Evolutionary conservation across 805 yeast species (phyloP).

Genomic region (Blastobotrys americana): DNA sequence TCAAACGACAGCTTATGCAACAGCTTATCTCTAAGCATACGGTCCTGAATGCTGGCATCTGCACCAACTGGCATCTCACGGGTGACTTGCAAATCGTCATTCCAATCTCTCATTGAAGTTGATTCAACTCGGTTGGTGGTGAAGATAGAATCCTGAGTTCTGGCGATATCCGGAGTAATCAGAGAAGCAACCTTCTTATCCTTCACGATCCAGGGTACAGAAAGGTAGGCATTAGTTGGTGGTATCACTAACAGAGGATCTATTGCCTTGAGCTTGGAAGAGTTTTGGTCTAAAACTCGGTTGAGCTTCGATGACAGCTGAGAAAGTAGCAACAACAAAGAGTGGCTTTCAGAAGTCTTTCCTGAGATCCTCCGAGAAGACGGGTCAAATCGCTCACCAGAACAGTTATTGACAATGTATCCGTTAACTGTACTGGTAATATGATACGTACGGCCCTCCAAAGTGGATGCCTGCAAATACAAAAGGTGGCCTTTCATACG

Average conservation of each 20-base stretch:
- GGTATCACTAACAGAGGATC: slow-evolving; percentile 30
- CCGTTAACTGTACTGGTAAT: slow-evolving; percentile 77
- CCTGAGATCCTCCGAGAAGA: slow-evolving; percentile 32
- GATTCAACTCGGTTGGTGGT: slow-evolving; percentile 54
- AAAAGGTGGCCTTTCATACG: slow-evolving; percentile 67
- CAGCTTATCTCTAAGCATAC: slow-evolving; percentile 68
- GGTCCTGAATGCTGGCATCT: slow-evolving; percentile 44
- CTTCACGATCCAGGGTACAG: slow-evolving; percentile 64
- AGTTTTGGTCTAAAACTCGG: slow-evolving; percentile 47
- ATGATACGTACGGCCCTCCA: slow-evolving; percentile 73
- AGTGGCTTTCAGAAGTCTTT: slow-evolving; percentile 37
- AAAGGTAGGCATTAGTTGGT: slow-evolving; percentile 53
- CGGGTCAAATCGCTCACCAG: slow-evolving; percentile 66
- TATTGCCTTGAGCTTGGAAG: slow-evolving; percentile 30
- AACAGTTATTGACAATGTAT: slow-evolving; percentile 65
- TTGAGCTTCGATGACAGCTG: slow-evolving; percentile 49
- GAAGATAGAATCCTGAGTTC: slow-evolving; percentile 50
- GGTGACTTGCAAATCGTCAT: slow-evolving; percentile 80
- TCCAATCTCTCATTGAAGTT: slow-evolving; percentile 67
- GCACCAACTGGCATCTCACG: slow-evolving; percentile 54
- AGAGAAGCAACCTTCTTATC: slow-evolving; percentile 19
- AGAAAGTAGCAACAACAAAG: slow-evolving; percentile 54
- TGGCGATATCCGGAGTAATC: slow-evolving; percentile 49
- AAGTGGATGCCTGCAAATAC: slow-evolving; percentile 66
- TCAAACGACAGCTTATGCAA: slow-evolving; percentile 65